These are phyloP conservation scores for Anthracocystis setariae DNA, from an alignment of 1,284 basidiomycete species.

Conservation along the genomic window DNA sequence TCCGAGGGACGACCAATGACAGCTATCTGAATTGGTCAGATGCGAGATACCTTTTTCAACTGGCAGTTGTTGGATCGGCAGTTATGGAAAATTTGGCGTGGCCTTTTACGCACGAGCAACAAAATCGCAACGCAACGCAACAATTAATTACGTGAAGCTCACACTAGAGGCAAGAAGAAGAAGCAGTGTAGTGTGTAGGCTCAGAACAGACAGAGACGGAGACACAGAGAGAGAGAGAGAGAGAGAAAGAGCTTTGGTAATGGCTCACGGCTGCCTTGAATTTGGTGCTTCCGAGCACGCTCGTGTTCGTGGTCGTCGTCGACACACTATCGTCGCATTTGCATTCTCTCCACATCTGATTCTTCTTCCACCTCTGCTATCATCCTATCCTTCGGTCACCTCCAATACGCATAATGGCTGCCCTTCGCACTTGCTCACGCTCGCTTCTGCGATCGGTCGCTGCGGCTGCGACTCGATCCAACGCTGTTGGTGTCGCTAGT, in stretches of 20 bases:
- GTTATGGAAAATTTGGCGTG: slow-evolving; percentile 1
- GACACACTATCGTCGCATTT: slow-evolving; percentile 4
- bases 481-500: slow-evolving; percentile 28
- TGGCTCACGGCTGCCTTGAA: not conserved
- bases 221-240: not conserved
- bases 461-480: slow-evolving; percentile 30
- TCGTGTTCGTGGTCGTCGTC: not conserved
- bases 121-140: no score
- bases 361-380: slow-evolving; percentile 4
- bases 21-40: slow-evolving; percentile 48
- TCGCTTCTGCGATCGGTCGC: slow-evolving; percentile 41
- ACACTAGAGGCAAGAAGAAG: no score
- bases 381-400: slow-evolving; percentile 2
- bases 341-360: slow-evolving; percentile 4
- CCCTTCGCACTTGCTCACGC: slow-evolving; percentile 47
- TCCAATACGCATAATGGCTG: slow-evolving; percentile 29
- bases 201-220: no score
- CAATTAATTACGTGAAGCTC: no score
- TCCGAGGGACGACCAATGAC: slow-evolving; percentile 35
- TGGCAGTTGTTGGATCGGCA: slow-evolving; percentile 1
- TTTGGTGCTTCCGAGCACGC: not conserved
- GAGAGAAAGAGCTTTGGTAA: slow-evolving; percentile 8
- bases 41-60: slow-evolving; percentile 4
- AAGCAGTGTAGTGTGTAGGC: no score
- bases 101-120: slow-evolving; percentile 20